Base-by-base conservation (phyloP, 805 yeast species). In the Ogataea ganodermae region DNA sequence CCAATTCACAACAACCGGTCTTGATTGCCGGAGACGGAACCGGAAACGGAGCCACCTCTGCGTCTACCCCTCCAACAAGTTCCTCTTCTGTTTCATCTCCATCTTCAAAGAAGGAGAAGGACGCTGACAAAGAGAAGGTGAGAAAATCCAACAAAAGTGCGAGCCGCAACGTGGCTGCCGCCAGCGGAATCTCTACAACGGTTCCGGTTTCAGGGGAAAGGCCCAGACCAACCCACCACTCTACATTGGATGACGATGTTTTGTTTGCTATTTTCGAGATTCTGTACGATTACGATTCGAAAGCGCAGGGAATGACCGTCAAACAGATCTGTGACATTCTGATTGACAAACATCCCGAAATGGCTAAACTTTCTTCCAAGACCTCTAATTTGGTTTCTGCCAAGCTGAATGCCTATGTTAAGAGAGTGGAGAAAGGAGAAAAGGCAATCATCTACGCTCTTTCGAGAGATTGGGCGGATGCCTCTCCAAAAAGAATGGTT, bases 401-500 rank as follows among this genome's bases (percentile, higher is more conserved):
- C 16, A 87, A 87, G 63, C 71, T 87, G 56, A 87, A 87, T 63
- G 94, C 94, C 16, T 87, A 87, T 61, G 94, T 87, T 39, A 87
- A 87, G 63, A 78, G 91, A 58, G 86, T 87, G 24, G 95, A 87
- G 62, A 86, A 86, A 61, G 94, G 94, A 55, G 95, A 87, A 63
- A 74, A 81, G 51, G 76, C 80, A 35, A 73, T 87, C 58, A 77
- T 78, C 48, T 87, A 87, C 65, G 89, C 92, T 16, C 69, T 87
- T 35, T 83, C 89, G 1, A 79, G 96, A 68, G 94, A 87, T 65
- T 87, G 96, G 96, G 92, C 95, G 3, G 92, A 86, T 65, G 89
- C 92, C 14, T 82, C 89, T 2, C 96, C 96, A 43, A 84, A 87
- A 60, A 76, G 96, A 71, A 87, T 87, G 96, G 90, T 87, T 22